Evolutionary conservation across 2,329 filamentous ascomycete genomes (phyloP).

Genomic region (Colletotrichum trifolii): DNA sequence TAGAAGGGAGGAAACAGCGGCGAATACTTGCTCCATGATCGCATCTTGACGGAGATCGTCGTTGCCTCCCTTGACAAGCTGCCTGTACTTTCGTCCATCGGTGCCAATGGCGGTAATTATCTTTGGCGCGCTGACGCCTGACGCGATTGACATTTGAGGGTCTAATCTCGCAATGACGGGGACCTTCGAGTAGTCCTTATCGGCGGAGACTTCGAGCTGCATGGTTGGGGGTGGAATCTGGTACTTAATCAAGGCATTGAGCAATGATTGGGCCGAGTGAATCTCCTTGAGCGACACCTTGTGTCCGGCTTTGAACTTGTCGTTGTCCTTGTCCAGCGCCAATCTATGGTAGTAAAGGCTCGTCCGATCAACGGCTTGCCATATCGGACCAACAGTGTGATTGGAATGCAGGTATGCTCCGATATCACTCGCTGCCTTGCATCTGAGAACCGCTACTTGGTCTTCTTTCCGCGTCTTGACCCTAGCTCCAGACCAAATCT

Average conservation of each 20-base stretch:
- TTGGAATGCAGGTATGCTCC: conserved; percentile 69
- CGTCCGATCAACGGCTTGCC: conserved; percentile 78
- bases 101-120: conserved; percentile 85
- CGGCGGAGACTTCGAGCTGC: conserved; percentile 78
- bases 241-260: conserved; percentile 71
- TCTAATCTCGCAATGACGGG: conserved; percentile 81
- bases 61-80: conserved; percentile 94
- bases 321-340: conserved; percentile 72
- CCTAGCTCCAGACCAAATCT: conserved; percentile 87
- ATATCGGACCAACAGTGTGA: conserved; percentile 64
- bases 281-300: conserved; percentile 75
- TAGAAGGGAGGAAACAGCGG: conserved; percentile 90
- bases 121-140: conserved; percentile 92
- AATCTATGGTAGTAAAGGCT: conserved; percentile 75
- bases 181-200: conserved; percentile 80
- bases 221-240: conserved; percentile 90
- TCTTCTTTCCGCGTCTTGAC: conserved; percentile 78
- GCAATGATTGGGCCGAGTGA: conserved; percentile 69
- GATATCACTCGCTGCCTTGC: conserved; percentile 77
- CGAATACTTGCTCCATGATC: conserved; percentile 99
- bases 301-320: conserved; percentile 74
- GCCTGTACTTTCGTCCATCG: conserved; percentile 84
- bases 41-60: conserved; percentile 97
- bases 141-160: conserved; percentile 83
- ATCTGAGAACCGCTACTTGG: conserved; percentile 77